A percentile compares a stretch with the other conserved stretches of the same genome.
These are phyloP conservation scores for Alternaria sp. DNA, from an alignment of 2,329 filamentous ascomycete genomes.

Conservation along the genomic window DNA sequence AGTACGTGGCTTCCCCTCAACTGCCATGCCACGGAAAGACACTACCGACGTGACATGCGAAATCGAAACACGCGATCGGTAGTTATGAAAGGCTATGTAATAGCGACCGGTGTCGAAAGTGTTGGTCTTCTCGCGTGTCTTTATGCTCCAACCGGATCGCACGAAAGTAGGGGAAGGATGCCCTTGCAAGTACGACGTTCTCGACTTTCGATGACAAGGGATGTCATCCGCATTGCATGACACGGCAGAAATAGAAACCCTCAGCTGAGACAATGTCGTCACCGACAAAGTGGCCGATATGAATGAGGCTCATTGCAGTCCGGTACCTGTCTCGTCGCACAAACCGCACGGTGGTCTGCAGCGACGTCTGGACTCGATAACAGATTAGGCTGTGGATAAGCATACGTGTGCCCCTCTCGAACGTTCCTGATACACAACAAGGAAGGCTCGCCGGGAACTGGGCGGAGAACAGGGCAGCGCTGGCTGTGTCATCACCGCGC, in stretches of 20 bases:
- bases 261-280: conserved; percentile 25
- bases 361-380: conserved; percentile 6
- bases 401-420: conserved; percentile 4
- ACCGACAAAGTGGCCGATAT: conserved; percentile 6
- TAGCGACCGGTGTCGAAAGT: conserved; percentile 10
- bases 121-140: conserved; percentile 15
- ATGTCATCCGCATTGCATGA: conserved; percentile 23
- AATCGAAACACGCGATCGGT: background rate
- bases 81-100: background rate
- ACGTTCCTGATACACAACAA: conserved; percentile 20
- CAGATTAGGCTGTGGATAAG: background rate
- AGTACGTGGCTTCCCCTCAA: conserved; percentile 39
- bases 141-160: conserved; percentile 24
- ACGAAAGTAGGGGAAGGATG: conserved; percentile 13
- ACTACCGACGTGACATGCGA: conserved; percentile 14
- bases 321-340: conserved; percentile 20
- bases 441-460: conserved; percentile 19
- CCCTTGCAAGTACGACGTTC: conserved; percentile 19
- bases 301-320: conserved; percentile 17
- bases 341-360: conserved; percentile 11
- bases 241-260: conserved; percentile 15
- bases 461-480: conserved; percentile 21
- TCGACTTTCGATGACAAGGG: conserved; percentile 20
- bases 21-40: conserved; percentile 20
- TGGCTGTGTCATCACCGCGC: conserved; percentile 30